Base-by-base conservation (phyloP, 2,329 filamentous ascomycete genomes). In the Cladosporium colombiae region DNA sequence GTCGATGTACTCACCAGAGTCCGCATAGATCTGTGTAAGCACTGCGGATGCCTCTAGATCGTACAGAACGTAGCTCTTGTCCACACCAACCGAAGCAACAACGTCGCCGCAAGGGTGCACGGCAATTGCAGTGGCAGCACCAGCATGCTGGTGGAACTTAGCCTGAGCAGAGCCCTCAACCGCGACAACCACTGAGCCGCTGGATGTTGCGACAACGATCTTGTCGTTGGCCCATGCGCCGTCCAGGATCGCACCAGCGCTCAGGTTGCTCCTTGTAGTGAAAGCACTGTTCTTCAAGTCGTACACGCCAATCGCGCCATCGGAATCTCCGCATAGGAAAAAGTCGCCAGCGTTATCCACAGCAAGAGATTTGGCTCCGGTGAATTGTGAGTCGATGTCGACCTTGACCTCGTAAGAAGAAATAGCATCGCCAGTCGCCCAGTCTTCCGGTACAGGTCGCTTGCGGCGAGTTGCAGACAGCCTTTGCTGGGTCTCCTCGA, bases 41-140 rank as follows among this genome's bases (percentile, higher is more conserved):
- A 88, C 86, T 73, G 88, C 86, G 74, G 88, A 83, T 4, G 82
- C 83, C 23, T 84, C 78, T 46, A 97, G 78, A 70, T 98, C 92
- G 78, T 98, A 97, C 68, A 98, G 87, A 1, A 93, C 87, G 74
- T 96, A 93, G 78, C 91, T 94, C 86, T 97, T 97, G 78, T 99
- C 95, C 1, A 88, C 86, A 58, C 94, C 93, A 37, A 95, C 91
- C 0, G 94, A 97, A 2, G 91, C 94, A 56, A 97, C 77, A 65
- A 99, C 87, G 62, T 90, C 87, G 46, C 90, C 91, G 70, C 91
- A 90, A 1, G 95, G 92, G 77, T 99, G 95, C 8, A 93, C 76
- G 40, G 92, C 88, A 65, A 99, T 79, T 5, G 87, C 89, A 10
- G 89, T 95, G 1, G 88, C 90, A 65, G 91, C 84, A 5, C 93